These are phyloP conservation scores for Orobanche coerulescens DNA, from an alignment of 257 asterid genomes.

Conservation along the genomic window DNA sequence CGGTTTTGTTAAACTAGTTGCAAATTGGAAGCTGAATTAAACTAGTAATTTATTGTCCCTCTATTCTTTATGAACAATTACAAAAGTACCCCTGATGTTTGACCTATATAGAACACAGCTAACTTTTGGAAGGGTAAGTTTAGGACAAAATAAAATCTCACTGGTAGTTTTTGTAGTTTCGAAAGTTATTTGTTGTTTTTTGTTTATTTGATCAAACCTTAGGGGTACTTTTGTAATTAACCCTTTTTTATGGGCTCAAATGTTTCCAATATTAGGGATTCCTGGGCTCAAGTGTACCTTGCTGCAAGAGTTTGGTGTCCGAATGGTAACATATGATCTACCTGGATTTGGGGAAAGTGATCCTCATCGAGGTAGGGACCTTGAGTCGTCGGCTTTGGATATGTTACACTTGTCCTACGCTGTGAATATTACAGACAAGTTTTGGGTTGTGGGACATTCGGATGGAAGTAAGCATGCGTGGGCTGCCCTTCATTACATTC, in stretches of 20 bases:
- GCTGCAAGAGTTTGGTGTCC: conserved; percentile 76
- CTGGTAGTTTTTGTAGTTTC: too few species aligned
- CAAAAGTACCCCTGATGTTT: too few species aligned
- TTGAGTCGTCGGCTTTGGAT: conserved; percentile 91
- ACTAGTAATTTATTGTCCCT: too few species aligned
- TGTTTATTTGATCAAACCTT: too few species aligned
- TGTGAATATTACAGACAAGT: conserved; percentile 63
- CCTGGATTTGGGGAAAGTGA: conserved; percentile 99
- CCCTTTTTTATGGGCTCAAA: not conserved
- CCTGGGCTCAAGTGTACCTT: conserved; percentile 65
- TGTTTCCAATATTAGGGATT: conserved; percentile 46
- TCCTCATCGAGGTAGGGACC: conserved; percentile 77
- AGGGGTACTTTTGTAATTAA: too few species aligned
- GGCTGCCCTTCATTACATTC: conserved; percentile 92
- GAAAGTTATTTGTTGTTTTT: not conserved
- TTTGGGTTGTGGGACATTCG: conserved; percentile 82
- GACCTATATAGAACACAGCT: too few species aligned
- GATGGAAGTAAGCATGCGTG: conserved; percentile 82
- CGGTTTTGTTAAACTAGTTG: not conserved
- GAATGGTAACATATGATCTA: conserved; percentile 74
- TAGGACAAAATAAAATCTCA: too few species aligned
- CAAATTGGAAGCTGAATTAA: too few species aligned
- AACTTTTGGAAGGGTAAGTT: too few species aligned
- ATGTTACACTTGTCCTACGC: conserved; percentile 75
- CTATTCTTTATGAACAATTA: too few species aligned